Percentiles rank a stretch among this genome's conserved stretches.
Conservation (phyloP, 306 rosid genomes). For the Cyclanthera cordifolia region DNA sequence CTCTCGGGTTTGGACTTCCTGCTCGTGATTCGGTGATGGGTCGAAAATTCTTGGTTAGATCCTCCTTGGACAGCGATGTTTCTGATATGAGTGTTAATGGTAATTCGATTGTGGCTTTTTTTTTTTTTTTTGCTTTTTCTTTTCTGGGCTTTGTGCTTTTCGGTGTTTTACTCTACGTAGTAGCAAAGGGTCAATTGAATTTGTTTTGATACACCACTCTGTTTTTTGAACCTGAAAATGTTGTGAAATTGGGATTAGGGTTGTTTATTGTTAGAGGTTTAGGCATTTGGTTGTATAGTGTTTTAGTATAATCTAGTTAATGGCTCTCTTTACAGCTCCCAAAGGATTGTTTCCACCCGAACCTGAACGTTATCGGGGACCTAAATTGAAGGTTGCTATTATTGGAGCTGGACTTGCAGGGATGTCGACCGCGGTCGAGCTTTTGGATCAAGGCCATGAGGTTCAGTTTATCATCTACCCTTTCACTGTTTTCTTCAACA, state of each 20-base stretch:
- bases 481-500: neutral
- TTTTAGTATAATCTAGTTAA: neutral
- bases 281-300: neutral
- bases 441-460: constrained; percentile 98
- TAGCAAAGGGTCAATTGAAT: neutral
- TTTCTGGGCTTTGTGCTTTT: neutral
- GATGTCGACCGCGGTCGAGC: constrained; percentile 97
- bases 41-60: constrained; percentile 33
- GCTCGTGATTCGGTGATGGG: constrained; percentile 22
- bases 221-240: neutral
- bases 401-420: constrained; percentile 98
- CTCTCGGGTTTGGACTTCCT: constrained; percentile 18
- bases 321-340: constrained; percentile 55
- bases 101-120: constrained; percentile 17
- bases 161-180: neutral
- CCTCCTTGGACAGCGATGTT: constrained; percentile 69
- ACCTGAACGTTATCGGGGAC: constrained; percentile 83
- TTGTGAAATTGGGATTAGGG: neutral
- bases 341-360: constrained; percentile 95
- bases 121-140: neutral
- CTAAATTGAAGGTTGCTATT: constrained; percentile 91
- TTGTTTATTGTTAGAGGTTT: neutral
- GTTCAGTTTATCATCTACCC: constrained; percentile 24
- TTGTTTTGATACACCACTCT: neutral
- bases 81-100: constrained; percentile 87